phyloP scores from a whole-genome alignment of 1,139 yeast species.

The Suhomyces terraborum region DNA sequence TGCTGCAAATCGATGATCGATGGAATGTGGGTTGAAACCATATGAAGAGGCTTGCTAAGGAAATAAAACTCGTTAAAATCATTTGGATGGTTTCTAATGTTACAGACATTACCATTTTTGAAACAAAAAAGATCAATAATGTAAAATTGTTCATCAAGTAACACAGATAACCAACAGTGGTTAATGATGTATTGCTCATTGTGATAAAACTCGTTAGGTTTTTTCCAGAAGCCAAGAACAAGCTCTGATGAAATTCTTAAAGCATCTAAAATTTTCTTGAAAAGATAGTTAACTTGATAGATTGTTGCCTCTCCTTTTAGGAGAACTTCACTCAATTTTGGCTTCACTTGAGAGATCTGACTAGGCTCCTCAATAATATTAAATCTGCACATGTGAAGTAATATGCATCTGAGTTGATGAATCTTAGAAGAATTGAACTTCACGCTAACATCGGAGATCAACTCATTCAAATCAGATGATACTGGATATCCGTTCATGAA shows the following conservation, averaged over 20 bases:
- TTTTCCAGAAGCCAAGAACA: slow-evolving; percentile 80
- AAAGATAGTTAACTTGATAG: slow-evolving; percentile 74
- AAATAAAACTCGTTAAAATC: slow-evolving; percentile 65
- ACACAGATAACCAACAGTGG: slow-evolving; percentile 87
- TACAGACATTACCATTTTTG: slow-evolving; percentile 40
- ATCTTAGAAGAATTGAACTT: slow-evolving; percentile 40
- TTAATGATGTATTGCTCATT: slow-evolving; percentile 61
- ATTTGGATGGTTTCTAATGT: slow-evolving; percentile 27
- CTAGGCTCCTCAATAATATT: slow-evolving; percentile 39
- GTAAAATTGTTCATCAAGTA: slow-evolving; percentile 75
- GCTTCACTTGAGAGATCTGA: slow-evolving; percentile 44
- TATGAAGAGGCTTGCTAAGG: slow-evolving; percentile 69
- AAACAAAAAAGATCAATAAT: slow-evolving; percentile 60
- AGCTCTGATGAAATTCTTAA: slow-evolving; percentile 74
- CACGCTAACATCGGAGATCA: slow-evolving; percentile 48
- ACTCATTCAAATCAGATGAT: slow-evolving; percentile 41
- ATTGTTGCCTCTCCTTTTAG: slow-evolving; percentile 53
- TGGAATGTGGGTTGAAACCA: slow-evolving; percentile 87
- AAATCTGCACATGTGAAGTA: slow-evolving; percentile 45
- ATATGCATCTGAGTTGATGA: slow-evolving; percentile 41
- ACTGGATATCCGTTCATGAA: slow-evolving; percentile 36
- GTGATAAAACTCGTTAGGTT: slow-evolving; percentile 62
- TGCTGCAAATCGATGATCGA: slow-evolving; percentile 77
- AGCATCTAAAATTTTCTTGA: slow-evolving; percentile 70
- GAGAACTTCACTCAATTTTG: slow-evolving; percentile 42